Evolutionary conservation across 495 filamentous ascomycete genomes (phyloP).

Genomic region (Aspergillus cavernicola): DNA sequence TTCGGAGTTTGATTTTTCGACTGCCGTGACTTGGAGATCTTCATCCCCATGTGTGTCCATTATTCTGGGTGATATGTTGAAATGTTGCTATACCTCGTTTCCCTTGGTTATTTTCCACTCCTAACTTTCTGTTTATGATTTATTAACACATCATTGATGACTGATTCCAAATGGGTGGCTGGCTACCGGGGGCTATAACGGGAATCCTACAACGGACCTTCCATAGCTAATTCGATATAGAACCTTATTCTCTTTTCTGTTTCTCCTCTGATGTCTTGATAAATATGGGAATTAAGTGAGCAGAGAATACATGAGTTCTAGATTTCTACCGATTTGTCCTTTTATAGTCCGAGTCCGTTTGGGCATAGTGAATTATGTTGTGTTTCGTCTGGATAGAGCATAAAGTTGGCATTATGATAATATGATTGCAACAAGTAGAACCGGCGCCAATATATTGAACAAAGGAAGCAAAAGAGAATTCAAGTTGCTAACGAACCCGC

Average conservation of each 20-base stretch:
- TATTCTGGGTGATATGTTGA: slow-evolving; percentile 10
- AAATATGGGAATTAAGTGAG: background rate
- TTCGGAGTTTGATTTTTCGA: too few relatives aligned
- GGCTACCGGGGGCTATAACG: background rate
- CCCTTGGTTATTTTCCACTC: background rate
- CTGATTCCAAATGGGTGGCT: background rate
- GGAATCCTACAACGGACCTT: too few relatives aligned
- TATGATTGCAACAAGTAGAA: too few relatives aligned
- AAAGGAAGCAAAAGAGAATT: too few relatives aligned
- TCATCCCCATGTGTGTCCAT: background rate
- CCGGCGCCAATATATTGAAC: too few relatives aligned
- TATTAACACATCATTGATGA: background rate
- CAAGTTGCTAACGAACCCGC: background rate
- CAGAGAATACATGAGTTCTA: background rate
- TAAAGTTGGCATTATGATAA: background rate
- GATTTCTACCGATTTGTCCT: too few relatives aligned
- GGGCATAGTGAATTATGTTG: too few relatives aligned
- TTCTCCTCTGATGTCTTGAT: too few relatives aligned
- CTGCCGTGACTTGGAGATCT: background rate
- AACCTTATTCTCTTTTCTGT: too few relatives aligned
- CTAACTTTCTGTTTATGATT: background rate
- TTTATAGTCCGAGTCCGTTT: too few relatives aligned
- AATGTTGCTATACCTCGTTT: slow-evolving; percentile 9
- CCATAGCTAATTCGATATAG: too few relatives aligned
- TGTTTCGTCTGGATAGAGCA: background rate